phyloP scores from a whole-genome alignment of 768 basidiomycete species.

The Termitomyces sp. region DNA sequence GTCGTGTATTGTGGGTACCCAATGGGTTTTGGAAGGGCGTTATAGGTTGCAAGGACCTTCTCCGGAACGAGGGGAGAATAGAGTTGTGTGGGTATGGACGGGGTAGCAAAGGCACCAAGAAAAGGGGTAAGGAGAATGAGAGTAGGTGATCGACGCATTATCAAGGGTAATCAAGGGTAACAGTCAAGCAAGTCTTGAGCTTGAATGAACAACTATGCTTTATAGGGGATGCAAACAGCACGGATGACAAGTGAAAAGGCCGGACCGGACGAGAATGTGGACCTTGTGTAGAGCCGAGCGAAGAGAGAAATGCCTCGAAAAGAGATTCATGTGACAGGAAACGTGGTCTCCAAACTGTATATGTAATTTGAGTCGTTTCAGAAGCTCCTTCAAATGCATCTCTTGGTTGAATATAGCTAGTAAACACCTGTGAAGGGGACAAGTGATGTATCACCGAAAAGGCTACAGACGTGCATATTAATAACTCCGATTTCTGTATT shows the following conservation, averaged over 20 bases:
- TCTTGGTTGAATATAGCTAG: neutral
- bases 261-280: slow-evolving; percentile 17
- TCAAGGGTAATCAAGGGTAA: neutral
- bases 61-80: slow-evolving; percentile 53
- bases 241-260: neutral
- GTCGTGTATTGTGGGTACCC: slow-evolving; percentile 44
- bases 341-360: neutral
- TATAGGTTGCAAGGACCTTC: slow-evolving; percentile 54
- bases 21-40: slow-evolving; percentile 34
- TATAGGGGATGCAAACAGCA: neutral
- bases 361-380: neutral
- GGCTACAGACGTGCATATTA: too few species aligned
- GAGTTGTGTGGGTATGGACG: slow-evolving; percentile 37
- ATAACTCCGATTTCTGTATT: neutral
- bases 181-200: neutral
- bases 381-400: neutral
- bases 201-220: neutral
- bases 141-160: neutral
- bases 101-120: slow-evolving; percentile 14
- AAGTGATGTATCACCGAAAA: neutral
- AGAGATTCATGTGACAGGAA: slow-evolving; percentile 8
- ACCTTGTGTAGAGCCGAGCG: neutral
- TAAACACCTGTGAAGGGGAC: neutral
- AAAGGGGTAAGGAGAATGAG: slow-evolving; percentile 12
- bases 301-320: slow-evolving; percentile 8